A percentile compares a stretch with the other conserved stretches of the same genome.
Conservation (phyloP, 371 early-diverging fungal genomes). For the Entomophthora muscae region DNA sequence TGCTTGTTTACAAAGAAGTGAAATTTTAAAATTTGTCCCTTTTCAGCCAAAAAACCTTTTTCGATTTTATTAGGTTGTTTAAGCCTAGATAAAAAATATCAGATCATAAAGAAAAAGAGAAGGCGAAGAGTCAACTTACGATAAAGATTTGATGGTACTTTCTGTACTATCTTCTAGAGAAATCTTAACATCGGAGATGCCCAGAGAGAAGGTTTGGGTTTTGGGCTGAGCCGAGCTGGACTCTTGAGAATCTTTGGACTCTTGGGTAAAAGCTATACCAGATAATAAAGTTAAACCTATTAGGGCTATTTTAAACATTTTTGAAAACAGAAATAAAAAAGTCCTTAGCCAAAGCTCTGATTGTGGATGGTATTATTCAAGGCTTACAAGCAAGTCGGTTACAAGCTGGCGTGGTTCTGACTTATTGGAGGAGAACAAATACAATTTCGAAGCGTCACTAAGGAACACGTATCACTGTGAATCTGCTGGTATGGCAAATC, state of each 20-base stretch:
- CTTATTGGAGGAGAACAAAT: background rate
- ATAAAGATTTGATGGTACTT: background rate
- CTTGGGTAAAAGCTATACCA: background rate
- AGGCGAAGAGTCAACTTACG: background rate
- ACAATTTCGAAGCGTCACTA: background rate
- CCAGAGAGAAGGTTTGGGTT: background rate
- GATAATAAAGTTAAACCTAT: background rate
- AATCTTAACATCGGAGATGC: background rate
- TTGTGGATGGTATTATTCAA: background rate
- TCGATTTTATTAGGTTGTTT: background rate
- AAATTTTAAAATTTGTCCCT: background rate
- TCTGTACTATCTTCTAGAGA: background rate
- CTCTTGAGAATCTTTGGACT: background rate
- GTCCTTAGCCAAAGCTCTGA: background rate
- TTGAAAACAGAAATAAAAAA: background rate
- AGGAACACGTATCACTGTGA: too few species aligned
- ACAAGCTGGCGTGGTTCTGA: background rate
- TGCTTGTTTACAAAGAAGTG: background rate
- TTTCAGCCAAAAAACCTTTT: background rate
- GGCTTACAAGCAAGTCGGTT: background rate
- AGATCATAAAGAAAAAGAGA: background rate
- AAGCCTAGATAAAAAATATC: background rate
- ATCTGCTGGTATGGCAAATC: too few species aligned
- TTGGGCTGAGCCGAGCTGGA: background rate
- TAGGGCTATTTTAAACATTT: background rate